phyloP scores from a whole-genome alignment of 192 early-diverging fungal genomes.

The Endogone sp. region DNA sequence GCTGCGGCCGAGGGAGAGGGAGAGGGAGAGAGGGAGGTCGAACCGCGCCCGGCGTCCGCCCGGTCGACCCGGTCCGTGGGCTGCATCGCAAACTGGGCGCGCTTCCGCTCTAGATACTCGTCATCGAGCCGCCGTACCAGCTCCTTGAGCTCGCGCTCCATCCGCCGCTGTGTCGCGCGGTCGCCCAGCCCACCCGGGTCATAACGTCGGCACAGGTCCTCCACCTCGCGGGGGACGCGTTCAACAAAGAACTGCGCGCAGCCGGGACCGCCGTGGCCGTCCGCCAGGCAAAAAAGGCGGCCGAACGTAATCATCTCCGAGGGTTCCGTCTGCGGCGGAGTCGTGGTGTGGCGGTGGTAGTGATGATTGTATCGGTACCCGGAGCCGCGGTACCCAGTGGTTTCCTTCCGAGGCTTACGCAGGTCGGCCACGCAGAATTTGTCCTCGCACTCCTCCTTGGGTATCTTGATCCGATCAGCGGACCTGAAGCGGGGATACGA shows the following conservation, averaged over 20 bases:
- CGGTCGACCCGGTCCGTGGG: constrained; percentile 1
- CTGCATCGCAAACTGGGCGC: constrained; percentile 34
- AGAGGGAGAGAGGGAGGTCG: background rate
- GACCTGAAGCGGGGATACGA: constrained; percentile 53
- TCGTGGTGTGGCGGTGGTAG: no score
- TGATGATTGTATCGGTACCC: background rate
- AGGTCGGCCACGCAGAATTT: constrained; percentile 46
- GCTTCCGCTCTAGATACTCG: constrained; percentile 45
- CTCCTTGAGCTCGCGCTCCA: constrained; percentile 38
- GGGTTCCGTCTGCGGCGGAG: background rate
- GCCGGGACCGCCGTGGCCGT: constrained; percentile 54
- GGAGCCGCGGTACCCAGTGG: background rate
- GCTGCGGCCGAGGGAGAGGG: background rate
- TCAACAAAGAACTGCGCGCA: constrained; percentile 49
- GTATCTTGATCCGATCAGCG: constrained; percentile 37
- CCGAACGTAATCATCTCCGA: constrained; percentile 21
- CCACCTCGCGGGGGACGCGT: constrained; percentile 38
- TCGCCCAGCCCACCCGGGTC: constrained; percentile 25
- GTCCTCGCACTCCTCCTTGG: constrained; percentile 51
- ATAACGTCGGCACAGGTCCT: constrained; percentile 41
- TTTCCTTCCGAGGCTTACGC: constrained; percentile 6
- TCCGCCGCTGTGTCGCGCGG: constrained; percentile 28
- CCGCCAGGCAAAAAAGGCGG: constrained; percentile 49
- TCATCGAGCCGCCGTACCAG: constrained; percentile 44
- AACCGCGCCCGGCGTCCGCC: no score